Percentiles rank a stretch among this genome's conserved stretches.
Conservation (phyloP, 331 rosid genomes). For the Acacia concinna region DNA sequence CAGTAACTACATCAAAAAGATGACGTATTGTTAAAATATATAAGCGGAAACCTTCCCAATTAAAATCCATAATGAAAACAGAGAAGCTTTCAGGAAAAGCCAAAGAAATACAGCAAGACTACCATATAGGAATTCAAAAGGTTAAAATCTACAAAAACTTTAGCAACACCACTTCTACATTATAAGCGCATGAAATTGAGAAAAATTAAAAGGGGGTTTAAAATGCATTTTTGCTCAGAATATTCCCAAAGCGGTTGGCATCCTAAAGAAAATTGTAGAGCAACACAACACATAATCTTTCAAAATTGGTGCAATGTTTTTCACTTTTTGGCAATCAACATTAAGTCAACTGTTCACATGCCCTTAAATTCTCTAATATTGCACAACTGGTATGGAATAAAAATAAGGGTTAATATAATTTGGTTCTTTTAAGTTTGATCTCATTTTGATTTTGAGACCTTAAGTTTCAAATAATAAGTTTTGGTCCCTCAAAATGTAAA, state of each 20-base stretch:
- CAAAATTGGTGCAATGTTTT: neutral
- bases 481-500: too few species aligned
- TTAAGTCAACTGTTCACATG: neutral
- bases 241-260: neutral
- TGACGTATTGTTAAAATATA: slow-evolving; percentile 10
- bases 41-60: slow-evolving; percentile 9
- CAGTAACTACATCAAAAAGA: slow-evolving; percentile 62
- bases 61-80: slow-evolving; percentile 1
- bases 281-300: neutral
- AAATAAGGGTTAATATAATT: too few species aligned
- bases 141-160: neutral
- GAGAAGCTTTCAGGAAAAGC: slow-evolving; percentile 13
- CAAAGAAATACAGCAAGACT: slow-evolving; percentile 25
- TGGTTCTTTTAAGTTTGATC: too few species aligned
- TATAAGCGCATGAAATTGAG: neutral
- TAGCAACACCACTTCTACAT: neutral
- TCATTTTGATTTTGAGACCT: too few species aligned
- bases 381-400: slow-evolving; percentile 2
- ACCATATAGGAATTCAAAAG: slow-evolving; percentile 1
- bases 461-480: too few species aligned
- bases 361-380: neutral
- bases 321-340: neutral
- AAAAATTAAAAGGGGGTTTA: neutral
- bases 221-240: neutral
- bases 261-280: neutral